Evolutionary conservation across 148 eudicot species (phyloP), one percentile per base, ranked within the genome.

Genomic region (Amaranthus palmeri): DNA sequence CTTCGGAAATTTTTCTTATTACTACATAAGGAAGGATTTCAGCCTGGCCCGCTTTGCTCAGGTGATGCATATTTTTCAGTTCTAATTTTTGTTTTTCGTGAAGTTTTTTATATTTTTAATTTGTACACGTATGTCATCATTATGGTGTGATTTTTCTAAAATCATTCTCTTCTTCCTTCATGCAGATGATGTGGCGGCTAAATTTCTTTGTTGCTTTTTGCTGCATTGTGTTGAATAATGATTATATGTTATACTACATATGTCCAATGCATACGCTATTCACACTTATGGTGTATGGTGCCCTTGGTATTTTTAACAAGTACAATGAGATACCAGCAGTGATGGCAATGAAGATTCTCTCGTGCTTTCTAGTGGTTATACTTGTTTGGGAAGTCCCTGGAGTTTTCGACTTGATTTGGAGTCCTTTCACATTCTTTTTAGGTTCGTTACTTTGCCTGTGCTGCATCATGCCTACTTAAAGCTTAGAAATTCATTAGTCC

Each of bases 131-230:
- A 61, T 17, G 50, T 57, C 18, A 47, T 64, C 14, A 41, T 65
- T 49, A 13, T 52, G 14, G 59, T 62, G 25, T 57, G 36, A 25
- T 36, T 57, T 58, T 12, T 57, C 13, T 64, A 6, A 63, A 11
- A 47, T 57, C 65, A 65, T 13, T 49, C 5, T 49, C 7, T 55
- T 6, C 41, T 25, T 25, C 36, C 68, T 84, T 81, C 79, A 75
- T 88, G 92, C 92, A 92, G 98, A 90, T 90, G 98, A 90, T 92
- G 96, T 92, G 98, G 98, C 85, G 96, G 80, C 83, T 92, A 58
- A 92, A 92, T 77, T 90, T 92, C 80, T 90, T 90, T 54, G 98
- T 92, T 72, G 96, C 86, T 11, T 88, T 90, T 66, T 83, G 88
- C 75, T 92, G 93, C 77, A 81, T 92, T 77, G 87, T 92, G 74